phyloP scores from a whole-genome alignment of 148 eudicot genomes.

The Camellia sinensis region DNA sequence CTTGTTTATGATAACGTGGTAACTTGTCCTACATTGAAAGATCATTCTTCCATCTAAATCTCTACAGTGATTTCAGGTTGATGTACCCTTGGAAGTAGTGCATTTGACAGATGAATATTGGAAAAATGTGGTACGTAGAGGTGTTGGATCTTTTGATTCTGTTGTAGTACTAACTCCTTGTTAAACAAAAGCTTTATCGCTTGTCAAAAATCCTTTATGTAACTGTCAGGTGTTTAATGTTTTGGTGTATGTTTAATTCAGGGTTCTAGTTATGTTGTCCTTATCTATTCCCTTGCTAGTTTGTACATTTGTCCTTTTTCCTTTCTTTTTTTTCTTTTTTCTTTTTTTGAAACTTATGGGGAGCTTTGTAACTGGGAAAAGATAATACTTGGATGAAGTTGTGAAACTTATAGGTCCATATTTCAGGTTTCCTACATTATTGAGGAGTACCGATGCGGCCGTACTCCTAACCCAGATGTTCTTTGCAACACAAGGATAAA shows the following conservation, averaged over 20 bases:
- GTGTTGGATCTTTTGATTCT: not conserved
- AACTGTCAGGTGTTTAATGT: not conserved
- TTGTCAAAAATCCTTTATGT: not conserved
- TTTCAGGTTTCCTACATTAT: conserved; percentile 90
- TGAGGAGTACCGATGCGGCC: conserved; percentile 86
- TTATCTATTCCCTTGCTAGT: not conserved
- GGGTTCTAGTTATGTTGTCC: not conserved
- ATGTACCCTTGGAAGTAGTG: conserved; percentile 86
- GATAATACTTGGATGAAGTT: conserved; percentile 20
- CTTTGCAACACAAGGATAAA: conserved; percentile 97
- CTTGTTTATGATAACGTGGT: not conserved
- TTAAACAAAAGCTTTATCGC: not conserved
- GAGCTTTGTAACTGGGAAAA: not conserved
- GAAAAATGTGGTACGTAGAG: conserved; percentile 79
- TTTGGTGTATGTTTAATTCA: not conserved
- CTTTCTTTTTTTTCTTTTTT: too few relatives aligned
- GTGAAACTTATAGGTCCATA: conserved; percentile 25
- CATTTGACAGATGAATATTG: conserved; percentile 95
- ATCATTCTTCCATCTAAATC: conserved; percentile 15
- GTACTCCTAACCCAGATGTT: conserved; percentile 98
- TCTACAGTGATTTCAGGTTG: conserved; percentile 52
- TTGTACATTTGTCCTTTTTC: not conserved
- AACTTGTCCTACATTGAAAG: not conserved
- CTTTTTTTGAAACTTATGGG: too few relatives aligned
- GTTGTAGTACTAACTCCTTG: not conserved